These are phyloP conservation scores for Skeletonema costatum DNA, from an alignment of 108 stramenopile species.

Conservation along the genomic window DNA sequence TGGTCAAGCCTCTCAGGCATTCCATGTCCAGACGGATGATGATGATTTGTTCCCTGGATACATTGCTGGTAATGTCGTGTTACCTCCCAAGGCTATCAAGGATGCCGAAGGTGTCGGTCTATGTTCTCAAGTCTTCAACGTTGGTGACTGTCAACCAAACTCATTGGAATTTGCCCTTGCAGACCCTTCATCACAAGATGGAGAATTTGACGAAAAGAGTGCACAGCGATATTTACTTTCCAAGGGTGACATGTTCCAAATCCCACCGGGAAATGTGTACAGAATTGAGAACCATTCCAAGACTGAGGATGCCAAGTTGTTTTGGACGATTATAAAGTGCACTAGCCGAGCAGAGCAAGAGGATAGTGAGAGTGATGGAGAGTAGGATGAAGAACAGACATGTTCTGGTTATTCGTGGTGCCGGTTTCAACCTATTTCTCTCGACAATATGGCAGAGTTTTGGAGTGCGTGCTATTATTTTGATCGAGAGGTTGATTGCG, in stretches of 20 bases:
- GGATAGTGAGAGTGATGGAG: slow-evolving; percentile 28
- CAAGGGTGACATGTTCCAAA: slow-evolving; percentile 93
- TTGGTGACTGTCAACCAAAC: slow-evolving; percentile 71
- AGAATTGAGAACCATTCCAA: slow-evolving; percentile 90
- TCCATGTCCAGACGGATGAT: slow-evolving; percentile 69
- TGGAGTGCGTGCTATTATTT: background rate
- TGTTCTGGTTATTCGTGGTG: background rate
- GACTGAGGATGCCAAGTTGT: slow-evolving; percentile 67
- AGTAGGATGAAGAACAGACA: background rate
- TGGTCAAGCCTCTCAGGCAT: slow-evolving; percentile 83
- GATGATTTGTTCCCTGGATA: slow-evolving; percentile 79
- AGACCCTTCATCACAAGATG: slow-evolving; percentile 73
- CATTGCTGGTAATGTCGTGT: slow-evolving; percentile 81
- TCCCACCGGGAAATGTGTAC: slow-evolving; percentile 95
- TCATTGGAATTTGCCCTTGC: slow-evolving; percentile 87
- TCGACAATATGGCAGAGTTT: background rate
- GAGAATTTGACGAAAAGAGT: slow-evolving; percentile 69
- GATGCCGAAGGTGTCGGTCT: slow-evolving; percentile 89
- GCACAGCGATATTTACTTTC: slow-evolving; percentile 89
- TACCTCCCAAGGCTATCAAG: slow-evolving; percentile 89
- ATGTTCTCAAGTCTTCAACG: slow-evolving; percentile 89
- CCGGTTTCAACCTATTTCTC: background rate
- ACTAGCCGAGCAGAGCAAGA: slow-evolving; percentile 40
- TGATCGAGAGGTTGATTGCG: background rate
- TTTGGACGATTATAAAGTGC: slow-evolving; percentile 90